These are phyloP conservation scores for Pseudogymnoascus destructans DNA, from an alignment of 2,329 filamentous ascomycete genomes.

Conservation along the genomic window DNA sequence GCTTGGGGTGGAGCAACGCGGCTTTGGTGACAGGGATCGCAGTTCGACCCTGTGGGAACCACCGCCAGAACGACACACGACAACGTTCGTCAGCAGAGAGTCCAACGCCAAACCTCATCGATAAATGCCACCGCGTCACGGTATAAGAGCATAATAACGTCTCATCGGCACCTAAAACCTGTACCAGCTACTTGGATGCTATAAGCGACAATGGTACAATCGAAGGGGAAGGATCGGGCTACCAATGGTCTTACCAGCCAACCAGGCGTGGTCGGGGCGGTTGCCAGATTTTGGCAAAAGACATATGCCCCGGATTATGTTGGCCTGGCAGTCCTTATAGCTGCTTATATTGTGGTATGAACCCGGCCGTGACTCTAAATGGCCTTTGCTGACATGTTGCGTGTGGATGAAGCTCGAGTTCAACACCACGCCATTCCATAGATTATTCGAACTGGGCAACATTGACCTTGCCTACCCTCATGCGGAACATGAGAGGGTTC, in stretches of 20 bases:
- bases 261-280: slow-evolving; percentile 15
- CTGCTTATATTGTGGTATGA: slow-evolving; percentile 49
- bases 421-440: slow-evolving; percentile 75
- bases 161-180: not conserved
- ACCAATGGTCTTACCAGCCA: not conserved
- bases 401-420: slow-evolving; percentile 42
- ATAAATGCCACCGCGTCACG: not conserved
- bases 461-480: slow-evolving; percentile 75
- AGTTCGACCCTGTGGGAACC: not conserved
- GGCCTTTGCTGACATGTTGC: not conserved
- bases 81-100: not conserved
- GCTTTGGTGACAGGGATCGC: not conserved
- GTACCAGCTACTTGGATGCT: not conserved
- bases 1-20: slow-evolving; percentile 6
- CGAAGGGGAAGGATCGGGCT: not conserved
- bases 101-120: not conserved
- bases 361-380: not conserved
- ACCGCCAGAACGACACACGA: not conserved
- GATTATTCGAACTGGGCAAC: slow-evolving; percentile 85
- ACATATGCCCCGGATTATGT: slow-evolving; percentile 85
- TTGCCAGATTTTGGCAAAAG: slow-evolving; percentile 38
- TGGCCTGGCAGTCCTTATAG: slow-evolving; percentile 57
- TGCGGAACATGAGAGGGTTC: slow-evolving; percentile 69
- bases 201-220: not conserved
- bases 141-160: not conserved